A percentile compares a stretch with the other conserved stretches of the same genome.
These are phyloP conservation scores for Hibiscus tridactylites DNA, from an alignment of 345 rosid species.

Conservation along the genomic window DNA sequence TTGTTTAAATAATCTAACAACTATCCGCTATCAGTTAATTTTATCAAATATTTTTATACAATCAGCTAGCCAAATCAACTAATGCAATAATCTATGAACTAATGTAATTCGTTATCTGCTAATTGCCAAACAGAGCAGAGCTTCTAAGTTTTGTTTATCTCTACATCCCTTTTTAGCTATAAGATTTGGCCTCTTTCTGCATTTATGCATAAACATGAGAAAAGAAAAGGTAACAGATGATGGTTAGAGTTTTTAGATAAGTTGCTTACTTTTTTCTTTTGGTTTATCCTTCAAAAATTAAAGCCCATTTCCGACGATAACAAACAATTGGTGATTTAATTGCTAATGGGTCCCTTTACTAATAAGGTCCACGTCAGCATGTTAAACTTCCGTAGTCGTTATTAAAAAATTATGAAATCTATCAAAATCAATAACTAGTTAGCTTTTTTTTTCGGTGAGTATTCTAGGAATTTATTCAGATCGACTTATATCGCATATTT, in stretches of 20 bases:
- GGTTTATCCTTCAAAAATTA: background rate
- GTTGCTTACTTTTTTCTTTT: background rate
- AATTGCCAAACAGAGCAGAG: too few species aligned
- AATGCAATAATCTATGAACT: too few species aligned
- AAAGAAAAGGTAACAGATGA: background rate
- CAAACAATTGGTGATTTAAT: background rate
- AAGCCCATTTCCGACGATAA: background rate
- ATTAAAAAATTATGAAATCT: background rate
- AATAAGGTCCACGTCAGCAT: constrained; percentile 11
- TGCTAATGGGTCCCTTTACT: too few species aligned
- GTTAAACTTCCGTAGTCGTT: constrained; percentile 18
- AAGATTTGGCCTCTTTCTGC: background rate
- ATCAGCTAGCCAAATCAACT: too few species aligned
- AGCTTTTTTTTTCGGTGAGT: too few species aligned
- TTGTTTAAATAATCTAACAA: too few species aligned
- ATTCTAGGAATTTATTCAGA: too few species aligned
- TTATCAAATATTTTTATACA: too few species aligned
- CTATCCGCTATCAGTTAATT: too few species aligned
- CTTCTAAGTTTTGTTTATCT: background rate
- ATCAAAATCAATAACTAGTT: background rate
- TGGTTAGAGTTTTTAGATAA: background rate
- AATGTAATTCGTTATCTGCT: too few species aligned
- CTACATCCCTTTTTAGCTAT: background rate
- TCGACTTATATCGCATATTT: too few species aligned
- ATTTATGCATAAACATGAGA: background rate